Conservation (phyloP, 495 filamentous ascomycete species). For the Tuber indicum region DNA sequence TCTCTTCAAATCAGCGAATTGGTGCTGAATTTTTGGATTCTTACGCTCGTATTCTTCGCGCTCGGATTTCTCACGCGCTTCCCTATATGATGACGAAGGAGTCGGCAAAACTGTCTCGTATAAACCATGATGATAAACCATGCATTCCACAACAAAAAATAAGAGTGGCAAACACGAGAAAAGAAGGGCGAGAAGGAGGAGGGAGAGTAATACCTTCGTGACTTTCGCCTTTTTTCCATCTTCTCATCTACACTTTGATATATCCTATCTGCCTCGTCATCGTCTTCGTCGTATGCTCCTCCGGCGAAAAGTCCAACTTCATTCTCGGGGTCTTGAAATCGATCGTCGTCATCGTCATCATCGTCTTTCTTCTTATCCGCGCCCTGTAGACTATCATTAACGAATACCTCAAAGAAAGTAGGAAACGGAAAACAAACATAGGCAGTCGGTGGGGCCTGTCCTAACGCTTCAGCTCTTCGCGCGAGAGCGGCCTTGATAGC, state of each 20-base stretch:
- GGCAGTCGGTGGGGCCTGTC: slow-evolving; percentile 68
- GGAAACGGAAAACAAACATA: slow-evolving; percentile 46
- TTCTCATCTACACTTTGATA: slow-evolving; percentile 93
- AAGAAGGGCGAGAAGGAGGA: slow-evolving; percentile 31
- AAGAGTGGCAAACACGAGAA: slow-evolving; percentile 27
- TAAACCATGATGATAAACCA: slow-evolving; percentile 64
- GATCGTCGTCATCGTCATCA: slow-evolving; percentile 71
- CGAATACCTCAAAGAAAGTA: not conserved
- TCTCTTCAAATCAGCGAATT: slow-evolving; percentile 93
- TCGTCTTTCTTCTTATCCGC: slow-evolving; percentile 72
- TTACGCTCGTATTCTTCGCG: slow-evolving; percentile 89
- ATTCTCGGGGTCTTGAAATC: slow-evolving; percentile 94
- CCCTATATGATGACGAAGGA: slow-evolving; percentile 60
- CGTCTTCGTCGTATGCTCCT: slow-evolving; percentile 88
- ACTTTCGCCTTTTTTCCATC: slow-evolving; percentile 81
- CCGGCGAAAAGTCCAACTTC: slow-evolving; percentile 92
- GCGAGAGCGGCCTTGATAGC: slow-evolving; percentile 96
- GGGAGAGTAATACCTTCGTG: slow-evolving; percentile 68
- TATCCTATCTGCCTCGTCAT: slow-evolving; percentile 94
- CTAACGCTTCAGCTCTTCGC: slow-evolving; percentile 78
- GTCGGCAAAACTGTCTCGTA: slow-evolving; percentile 82
- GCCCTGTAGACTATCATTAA: slow-evolving; percentile 44
- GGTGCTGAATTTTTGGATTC: slow-evolving; percentile 97
- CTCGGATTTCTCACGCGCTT: slow-evolving; percentile 87
- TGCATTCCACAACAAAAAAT: slow-evolving; percentile 45